These are phyloP conservation scores for Ophiocordyceps polyrhachis-furcata DNA, from an alignment of 2,329 filamentous ascomycete species.

Conservation along the genomic window DNA sequence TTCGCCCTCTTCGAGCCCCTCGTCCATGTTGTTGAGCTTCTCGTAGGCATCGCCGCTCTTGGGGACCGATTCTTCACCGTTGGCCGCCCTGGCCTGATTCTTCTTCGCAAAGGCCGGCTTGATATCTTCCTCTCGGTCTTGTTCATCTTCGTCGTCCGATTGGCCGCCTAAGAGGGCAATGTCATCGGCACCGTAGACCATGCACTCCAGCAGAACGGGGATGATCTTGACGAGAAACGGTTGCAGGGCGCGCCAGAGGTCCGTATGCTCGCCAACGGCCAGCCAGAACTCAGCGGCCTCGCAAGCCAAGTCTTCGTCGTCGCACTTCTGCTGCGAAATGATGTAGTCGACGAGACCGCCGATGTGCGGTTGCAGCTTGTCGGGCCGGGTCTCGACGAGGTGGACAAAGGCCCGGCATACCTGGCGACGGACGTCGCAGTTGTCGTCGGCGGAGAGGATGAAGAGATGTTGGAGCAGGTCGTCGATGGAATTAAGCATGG, in stretches of 20 bases:
- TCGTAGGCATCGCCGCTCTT: conserved; percentile 35
- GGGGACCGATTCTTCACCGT: conserved; percentile 28
- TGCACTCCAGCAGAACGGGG: conserved; percentile 77
- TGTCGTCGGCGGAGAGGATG: conserved; percentile 55
- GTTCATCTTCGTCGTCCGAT: conserved; percentile 75
- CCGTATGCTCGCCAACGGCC: conserved; percentile 72
- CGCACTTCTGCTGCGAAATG: conserved; percentile 68
- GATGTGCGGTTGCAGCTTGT: conserved; percentile 81
- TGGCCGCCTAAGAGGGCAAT: conserved; percentile 69
- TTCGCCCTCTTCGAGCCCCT: conserved; percentile 75
- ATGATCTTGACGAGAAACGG: conserved; percentile 74
- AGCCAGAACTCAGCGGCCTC: conserved; percentile 98
- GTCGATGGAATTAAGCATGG: conserved; percentile 65
- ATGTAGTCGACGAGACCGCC: conserved; percentile 83
- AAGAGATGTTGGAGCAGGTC: conserved; percentile 70
- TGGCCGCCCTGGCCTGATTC: conserved; percentile 36
- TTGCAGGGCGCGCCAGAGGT: conserved; percentile 55
- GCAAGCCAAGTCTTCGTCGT: conserved; percentile 76
- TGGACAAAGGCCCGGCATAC: conserved; percentile 89
- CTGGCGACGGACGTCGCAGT: conserved; percentile 69
- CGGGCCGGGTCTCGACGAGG: conserved; percentile 74
- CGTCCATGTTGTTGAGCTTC: conserved; percentile 41
- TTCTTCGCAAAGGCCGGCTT: conserved; percentile 79
- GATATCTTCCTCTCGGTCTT: conserved; percentile 80
- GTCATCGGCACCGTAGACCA: conserved; percentile 93